A percentile compares a stretch with the other conserved stretches of the same genome.
These are phyloP conservation scores for Priceomyces haplophilus DNA, from an alignment of 805 yeast species.

Conservation along the genomic window DNA sequence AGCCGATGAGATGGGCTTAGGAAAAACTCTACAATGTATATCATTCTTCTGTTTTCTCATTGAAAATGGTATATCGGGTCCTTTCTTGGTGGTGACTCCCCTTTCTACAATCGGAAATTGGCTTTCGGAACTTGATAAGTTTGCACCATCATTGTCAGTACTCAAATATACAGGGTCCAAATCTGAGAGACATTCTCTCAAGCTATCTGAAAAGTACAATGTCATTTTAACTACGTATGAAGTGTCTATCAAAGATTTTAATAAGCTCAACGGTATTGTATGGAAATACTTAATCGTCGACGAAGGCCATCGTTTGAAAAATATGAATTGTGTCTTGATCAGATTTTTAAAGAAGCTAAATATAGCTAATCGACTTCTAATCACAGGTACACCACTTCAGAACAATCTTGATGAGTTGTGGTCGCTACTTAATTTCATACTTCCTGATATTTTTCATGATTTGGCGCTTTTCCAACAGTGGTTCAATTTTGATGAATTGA, in stretches of 20 bases:
- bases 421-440: conserved; percentile 85
- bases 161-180: conserved; percentile 66
- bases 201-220: conserved; percentile 33
- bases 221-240: conserved; percentile 83
- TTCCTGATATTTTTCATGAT: conserved; percentile 92
- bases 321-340: conserved; percentile 73
- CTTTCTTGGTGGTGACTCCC: conserved; percentile 77
- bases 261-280: conserved; percentile 44
- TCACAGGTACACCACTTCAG: conserved; percentile 97
- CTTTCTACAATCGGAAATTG: conserved; percentile 84
- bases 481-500: conserved; percentile 78
- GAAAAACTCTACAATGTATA: conserved; percentile 88
- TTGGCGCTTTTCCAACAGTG: conserved; percentile 86
- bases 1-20: conserved; percentile 98
- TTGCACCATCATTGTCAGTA: conserved; percentile 68
- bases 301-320: conserved; percentile 93
- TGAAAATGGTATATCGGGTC: conserved; percentile 77
- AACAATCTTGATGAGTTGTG: conserved; percentile 87
- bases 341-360: conserved; percentile 64
- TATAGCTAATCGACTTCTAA: conserved; percentile 67
- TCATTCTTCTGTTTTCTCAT: conserved; percentile 70
- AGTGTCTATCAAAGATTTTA: conserved; percentile 66
- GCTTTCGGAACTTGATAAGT: conserved; percentile 66
- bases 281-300: conserved; percentile 92
- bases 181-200: conserved; percentile 47